These are phyloP conservation scores for Mucor piriformis DNA, from an alignment of 371 early-diverging fungal genomes.

Conservation along the genomic window DNA sequence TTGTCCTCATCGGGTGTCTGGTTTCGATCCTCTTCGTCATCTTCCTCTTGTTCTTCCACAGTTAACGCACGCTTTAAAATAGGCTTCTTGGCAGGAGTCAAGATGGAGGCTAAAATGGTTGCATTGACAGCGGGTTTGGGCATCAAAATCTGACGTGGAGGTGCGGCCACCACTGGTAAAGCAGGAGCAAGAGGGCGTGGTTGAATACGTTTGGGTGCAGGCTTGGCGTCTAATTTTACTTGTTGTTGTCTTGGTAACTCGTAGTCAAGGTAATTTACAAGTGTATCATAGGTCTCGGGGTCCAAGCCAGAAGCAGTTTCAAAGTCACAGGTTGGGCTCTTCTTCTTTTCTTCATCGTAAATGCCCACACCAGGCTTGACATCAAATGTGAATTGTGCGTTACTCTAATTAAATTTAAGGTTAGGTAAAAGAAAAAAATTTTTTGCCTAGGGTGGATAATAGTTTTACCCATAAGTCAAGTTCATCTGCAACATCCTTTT, in stretches of 20 bases:
- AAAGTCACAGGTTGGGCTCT: conserved; percentile 13
- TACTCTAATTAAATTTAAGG: conserved; percentile 41
- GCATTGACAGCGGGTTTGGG: conserved; percentile 34
- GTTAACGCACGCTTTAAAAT: background rate
- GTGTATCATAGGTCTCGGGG: conserved; percentile 35
- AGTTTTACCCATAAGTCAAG: conserved; percentile 53
- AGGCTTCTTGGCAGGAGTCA: background rate
- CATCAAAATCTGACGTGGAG: conserved; percentile 29
- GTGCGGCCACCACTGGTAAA: background rate
- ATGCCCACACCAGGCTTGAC: conserved; percentile 61
- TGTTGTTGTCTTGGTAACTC: conserved; percentile 49
- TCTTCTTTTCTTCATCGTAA: conserved; percentile 47
- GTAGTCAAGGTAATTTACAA: conserved; percentile 49
- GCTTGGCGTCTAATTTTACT: conserved; percentile 8
- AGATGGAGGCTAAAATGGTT: conserved; percentile 11
- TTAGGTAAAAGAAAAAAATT: conserved; percentile 5
- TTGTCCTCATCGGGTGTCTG: conserved; percentile 72
- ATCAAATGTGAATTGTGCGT: conserved; percentile 70
- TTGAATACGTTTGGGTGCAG: conserved; percentile 14
- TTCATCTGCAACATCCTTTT: conserved; percentile 51
- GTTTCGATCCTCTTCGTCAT: conserved; percentile 2
- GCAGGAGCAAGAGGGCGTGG: conserved; percentile 36
- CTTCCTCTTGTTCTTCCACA: background rate
- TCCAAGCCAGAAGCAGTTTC: conserved; percentile 29
- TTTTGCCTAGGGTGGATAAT: background rate